Evolutionary conservation across 2,329 filamentous ascomycete species (phyloP), one percentile per base, ranked within the genome.

Genomic region (Cryphonectria radicalis): DNA sequence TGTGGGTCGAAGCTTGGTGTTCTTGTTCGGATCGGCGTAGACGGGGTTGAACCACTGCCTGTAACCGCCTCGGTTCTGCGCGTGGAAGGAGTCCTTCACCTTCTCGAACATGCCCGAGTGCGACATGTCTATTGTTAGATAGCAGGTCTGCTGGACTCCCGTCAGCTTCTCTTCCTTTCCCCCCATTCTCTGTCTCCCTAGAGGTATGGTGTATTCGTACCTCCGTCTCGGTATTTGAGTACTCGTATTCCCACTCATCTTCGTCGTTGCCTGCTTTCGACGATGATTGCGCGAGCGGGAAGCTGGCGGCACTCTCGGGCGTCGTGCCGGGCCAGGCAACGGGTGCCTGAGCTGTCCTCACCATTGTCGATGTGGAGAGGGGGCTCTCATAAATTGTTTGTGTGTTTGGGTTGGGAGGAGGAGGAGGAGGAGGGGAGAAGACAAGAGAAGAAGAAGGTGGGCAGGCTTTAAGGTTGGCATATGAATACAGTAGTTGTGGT

Each of bases 191-290:
- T 46, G 1, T 46, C 4, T 22, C 43, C 17, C 17, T 1, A 50
- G 19, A n/a, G 22, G 22, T n/a, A n/a, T n/a, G 22, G 22, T n/a
- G 22, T 4, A 17, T 6, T 57, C 76, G 25, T 72, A 88, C 89
- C 83, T 91, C 89, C 19, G 85, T 90, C 76, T 91, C 89, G 0
- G 88, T 90, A 3, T 82, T 80, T 0, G 89, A 91, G 76, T 91
- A 91, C 74, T 91, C 89, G 74, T 91, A 91, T 76, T 91, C 89
- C 88, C 88, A 91, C 66, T 90, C 88, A 19, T 84, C 85, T 65
- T 91, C 87, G 72, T 89, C 83, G 40, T 83, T 82, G 32, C 64
- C 69, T 46, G 62, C 37, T 63, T 42, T 69, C 19, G 69, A 60
- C 37, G 62, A 64, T 32, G 55, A 60, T 22, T 69, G n/a, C 25